Conservation (phyloP, 306 rosid genomes). For the Benincasa hispida region DNA sequence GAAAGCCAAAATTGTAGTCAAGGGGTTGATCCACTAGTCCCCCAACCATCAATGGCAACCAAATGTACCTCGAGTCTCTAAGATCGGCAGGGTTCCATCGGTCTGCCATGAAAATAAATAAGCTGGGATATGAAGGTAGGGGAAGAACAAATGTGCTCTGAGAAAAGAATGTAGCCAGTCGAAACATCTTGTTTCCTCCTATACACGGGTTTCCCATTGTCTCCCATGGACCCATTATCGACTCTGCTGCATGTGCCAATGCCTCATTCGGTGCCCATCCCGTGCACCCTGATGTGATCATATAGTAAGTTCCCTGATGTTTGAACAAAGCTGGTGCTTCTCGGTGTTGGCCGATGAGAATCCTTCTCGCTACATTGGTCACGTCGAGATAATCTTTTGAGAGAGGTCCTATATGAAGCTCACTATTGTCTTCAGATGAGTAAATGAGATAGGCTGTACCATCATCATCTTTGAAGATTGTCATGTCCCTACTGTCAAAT, state of each 20-base stretch:
- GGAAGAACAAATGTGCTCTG: conserved; percentile 88
- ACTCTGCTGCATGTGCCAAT: conserved; percentile 78
- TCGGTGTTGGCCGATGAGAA: conserved; percentile 82
- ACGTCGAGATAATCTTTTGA: conserved; percentile 69
- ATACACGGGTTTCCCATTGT: conserved; percentile 78
- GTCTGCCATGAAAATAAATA: conserved; percentile 77
- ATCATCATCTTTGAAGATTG: conserved; percentile 84
- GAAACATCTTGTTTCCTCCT: conserved; percentile 72
- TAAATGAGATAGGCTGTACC: conserved; percentile 73
- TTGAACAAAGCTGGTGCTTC: conserved; percentile 98
- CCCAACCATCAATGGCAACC: conserved; percentile 89
- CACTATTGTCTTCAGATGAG: conserved; percentile 95
- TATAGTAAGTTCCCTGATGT: conserved; percentile 76
- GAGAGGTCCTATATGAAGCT: conserved; percentile 83
- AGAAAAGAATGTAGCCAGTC: conserved; percentile 69
- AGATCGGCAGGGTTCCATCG: conserved; percentile 92
- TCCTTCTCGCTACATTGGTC: conserved; percentile 39
- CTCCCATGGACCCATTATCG: conserved; percentile 91
- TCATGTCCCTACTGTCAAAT: conserved; percentile 90
- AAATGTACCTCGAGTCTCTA: conserved; percentile 77
- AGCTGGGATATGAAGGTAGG: conserved; percentile 46
- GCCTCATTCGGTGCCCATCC: conserved; percentile 99
- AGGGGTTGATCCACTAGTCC: conserved; percentile 79
- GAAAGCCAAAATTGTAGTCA: conserved; percentile 77
- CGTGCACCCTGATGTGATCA: conserved; percentile 96